Percentiles rank a stretch among this genome's conserved stretches.
Conservation (phyloP, 228 moss, liverwort and hornwort genomes). For the Sphagnum magellanicum region DNA sequence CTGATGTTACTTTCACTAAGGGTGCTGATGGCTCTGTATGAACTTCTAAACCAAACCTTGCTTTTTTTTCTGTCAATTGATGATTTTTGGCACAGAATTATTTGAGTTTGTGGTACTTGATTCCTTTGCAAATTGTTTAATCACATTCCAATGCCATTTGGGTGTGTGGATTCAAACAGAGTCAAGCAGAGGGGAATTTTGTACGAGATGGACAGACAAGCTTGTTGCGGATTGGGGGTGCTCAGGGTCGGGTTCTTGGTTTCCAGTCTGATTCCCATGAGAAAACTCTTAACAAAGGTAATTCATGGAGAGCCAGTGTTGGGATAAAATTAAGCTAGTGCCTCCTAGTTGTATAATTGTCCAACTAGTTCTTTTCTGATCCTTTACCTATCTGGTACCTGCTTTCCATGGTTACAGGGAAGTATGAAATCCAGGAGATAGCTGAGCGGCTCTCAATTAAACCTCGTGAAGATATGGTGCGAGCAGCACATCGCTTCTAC, state of each 20-base stretch:
- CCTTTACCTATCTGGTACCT: background rate
- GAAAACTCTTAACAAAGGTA: constrained; percentile 95
- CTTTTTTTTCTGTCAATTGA: no score
- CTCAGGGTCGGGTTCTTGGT: constrained; percentile 82
- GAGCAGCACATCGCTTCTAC: constrained; percentile 98
- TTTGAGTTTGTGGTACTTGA: no score
- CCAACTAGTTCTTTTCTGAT: no score
- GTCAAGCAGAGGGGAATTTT: constrained; percentile 97
- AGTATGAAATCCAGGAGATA: constrained; percentile 87
- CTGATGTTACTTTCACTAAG: constrained; percentile 83
- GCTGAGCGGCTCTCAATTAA: constrained; percentile 76
- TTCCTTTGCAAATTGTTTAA: no score
- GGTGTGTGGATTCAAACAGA: constrained; percentile 33
- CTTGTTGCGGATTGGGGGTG: constrained; percentile 74
- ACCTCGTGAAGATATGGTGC: constrained; percentile 82
- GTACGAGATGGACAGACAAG: constrained; percentile 80
- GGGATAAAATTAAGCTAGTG: no score
- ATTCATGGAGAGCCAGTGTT: no score
- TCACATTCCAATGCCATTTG: no score
- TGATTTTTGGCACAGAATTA: background rate
- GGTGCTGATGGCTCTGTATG: constrained; percentile 82
- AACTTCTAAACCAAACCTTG: background rate
- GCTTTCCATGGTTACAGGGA: constrained; percentile 40
- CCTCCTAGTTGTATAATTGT: no score
- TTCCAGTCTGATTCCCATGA: constrained; percentile 98